A percentile compares a stretch with the other conserved stretches of the same genome.
phyloP scores from a whole-genome alignment of 164 flowering plant genomes.

The Stephania yunnanensis region DNA sequence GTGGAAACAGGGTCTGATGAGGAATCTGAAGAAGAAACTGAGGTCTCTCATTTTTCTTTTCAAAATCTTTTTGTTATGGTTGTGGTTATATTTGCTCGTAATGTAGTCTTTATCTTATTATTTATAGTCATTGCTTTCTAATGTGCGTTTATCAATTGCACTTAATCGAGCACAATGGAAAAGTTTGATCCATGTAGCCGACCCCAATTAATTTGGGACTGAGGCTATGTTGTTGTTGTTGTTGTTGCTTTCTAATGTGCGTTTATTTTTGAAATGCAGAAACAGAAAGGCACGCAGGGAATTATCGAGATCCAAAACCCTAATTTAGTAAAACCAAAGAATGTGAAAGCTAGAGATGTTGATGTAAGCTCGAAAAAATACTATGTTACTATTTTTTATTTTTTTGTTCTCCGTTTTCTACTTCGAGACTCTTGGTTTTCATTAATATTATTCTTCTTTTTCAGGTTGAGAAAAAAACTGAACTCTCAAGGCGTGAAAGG shows the following conservation, averaged over 20 bases:
- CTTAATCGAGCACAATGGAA: no score
- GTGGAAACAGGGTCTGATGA: constrained; percentile 45
- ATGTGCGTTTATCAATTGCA: no score
- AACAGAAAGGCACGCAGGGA: constrained; percentile 70
- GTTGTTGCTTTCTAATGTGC: no score
- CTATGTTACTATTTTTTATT: not conserved
- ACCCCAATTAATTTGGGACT: no score
- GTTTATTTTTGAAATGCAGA: constrained; percentile 27
- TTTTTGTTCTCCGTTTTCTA: not conserved
- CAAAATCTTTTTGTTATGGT: no score
- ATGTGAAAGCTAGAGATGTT: constrained; percentile 67
- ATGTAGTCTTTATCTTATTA: not conserved
- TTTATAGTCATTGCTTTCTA: not conserved
- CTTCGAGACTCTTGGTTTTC: not conserved
- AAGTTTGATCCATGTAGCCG: no score
- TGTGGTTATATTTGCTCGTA: not conserved
- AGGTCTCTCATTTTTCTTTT: constrained; percentile 23
- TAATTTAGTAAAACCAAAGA: constrained; percentile 68
- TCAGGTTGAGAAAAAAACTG: constrained; percentile 35
- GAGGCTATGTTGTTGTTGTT: no score
- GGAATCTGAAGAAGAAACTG: constrained; percentile 59
- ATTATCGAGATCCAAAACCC: constrained; percentile 82
- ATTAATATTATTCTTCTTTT: constrained; percentile 5
- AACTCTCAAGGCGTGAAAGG: constrained; percentile 44
- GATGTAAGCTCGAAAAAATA: constrained; percentile 45